Conservation (phyloP, 257 asterid genomes). For the Lantana camara region DNA sequence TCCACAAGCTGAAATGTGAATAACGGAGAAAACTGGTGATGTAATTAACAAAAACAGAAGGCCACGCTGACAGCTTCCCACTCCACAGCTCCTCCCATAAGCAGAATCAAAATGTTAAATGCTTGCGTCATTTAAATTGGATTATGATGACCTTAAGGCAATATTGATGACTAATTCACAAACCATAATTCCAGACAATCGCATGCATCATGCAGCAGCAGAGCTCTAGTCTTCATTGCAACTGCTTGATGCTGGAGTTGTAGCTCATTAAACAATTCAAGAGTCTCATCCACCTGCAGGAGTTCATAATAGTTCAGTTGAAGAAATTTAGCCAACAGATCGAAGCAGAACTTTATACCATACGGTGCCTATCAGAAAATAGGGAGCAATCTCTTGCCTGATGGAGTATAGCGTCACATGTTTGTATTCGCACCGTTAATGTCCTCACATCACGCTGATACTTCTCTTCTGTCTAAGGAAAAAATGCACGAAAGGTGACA, state of each 20-base stretch:
- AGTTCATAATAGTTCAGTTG: no score
- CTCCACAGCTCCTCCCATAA: neutral
- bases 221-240: conserved; percentile 92
- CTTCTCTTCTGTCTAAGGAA: conserved; percentile 87
- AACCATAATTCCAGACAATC: conserved; percentile 59
- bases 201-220: conserved; percentile 99
- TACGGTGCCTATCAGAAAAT: conserved; percentile 1
- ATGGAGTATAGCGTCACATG: conserved; percentile 86
- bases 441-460: conserved; percentile 95
- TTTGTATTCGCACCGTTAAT: conserved; percentile 82
- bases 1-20: conserved; percentile 79
- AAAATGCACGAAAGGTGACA: conserved; percentile 1
- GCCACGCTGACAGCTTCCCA: conserved; percentile 1
- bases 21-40: conserved; percentile 27
- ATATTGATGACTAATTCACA: no score
- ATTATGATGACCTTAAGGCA: neutral
- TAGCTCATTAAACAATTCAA: conserved; percentile 82
- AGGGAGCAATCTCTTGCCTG: conserved; percentile 53
- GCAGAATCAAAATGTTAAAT: conserved; percentile 8
- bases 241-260: conserved; percentile 98
- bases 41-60: conserved; percentile 12
- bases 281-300: conserved; percentile 95
- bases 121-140: conserved; percentile 5
- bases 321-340: conserved; percentile 16
- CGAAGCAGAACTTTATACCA: conserved; percentile 13